These are phyloP conservation scores for Kondoa malvinella DNA, from an alignment of 768 basidiomycete species.

Conservation along the genomic window DNA sequence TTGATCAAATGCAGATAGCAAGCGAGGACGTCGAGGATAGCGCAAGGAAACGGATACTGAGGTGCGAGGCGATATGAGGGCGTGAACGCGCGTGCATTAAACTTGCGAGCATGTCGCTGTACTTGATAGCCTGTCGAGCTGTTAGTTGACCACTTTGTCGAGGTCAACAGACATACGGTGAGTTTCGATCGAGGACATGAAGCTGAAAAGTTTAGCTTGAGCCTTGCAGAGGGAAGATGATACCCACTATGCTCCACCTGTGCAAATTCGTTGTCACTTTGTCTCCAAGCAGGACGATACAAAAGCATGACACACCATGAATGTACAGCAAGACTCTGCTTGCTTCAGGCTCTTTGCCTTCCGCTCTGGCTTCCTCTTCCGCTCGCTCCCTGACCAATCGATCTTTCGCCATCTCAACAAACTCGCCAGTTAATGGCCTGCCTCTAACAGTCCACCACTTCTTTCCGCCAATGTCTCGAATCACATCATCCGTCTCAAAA, in stretches of 20 bases:
- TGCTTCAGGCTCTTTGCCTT: neutral
- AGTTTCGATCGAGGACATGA: constrained; percentile 32
- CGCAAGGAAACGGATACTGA: constrained; percentile 58
- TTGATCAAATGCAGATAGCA: constrained; percentile 76
- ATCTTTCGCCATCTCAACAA: constrained; percentile 35
- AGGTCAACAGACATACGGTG: too few relatives aligned
- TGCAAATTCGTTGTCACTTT: too few relatives aligned
- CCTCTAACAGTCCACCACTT: constrained; percentile 33
- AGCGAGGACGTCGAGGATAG: constrained; percentile 66
- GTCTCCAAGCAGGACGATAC: too few relatives aligned
- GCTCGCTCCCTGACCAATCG: constrained; percentile 19
- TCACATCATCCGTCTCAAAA: constrained; percentile 25
- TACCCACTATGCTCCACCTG: too few relatives aligned
- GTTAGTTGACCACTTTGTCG: too few relatives aligned
- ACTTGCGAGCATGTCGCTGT: constrained; percentile 75
- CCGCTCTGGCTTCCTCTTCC: neutral
- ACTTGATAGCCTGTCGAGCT: constrained; percentile 47
- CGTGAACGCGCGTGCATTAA: constrained; percentile 50
- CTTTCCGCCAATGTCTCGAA: constrained; percentile 30
- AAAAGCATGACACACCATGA: constrained; percentile 33
- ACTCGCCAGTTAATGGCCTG: constrained; percentile 30
- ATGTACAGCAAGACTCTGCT: constrained; percentile 30
- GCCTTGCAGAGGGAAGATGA: too few relatives aligned
- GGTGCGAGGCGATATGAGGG: constrained; percentile 57
- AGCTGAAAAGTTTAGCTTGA: too few relatives aligned